Evolutionary conservation across 768 basidiomycete genomes (phyloP).

Genomic region (Phaeolepiota aurea): DNA sequence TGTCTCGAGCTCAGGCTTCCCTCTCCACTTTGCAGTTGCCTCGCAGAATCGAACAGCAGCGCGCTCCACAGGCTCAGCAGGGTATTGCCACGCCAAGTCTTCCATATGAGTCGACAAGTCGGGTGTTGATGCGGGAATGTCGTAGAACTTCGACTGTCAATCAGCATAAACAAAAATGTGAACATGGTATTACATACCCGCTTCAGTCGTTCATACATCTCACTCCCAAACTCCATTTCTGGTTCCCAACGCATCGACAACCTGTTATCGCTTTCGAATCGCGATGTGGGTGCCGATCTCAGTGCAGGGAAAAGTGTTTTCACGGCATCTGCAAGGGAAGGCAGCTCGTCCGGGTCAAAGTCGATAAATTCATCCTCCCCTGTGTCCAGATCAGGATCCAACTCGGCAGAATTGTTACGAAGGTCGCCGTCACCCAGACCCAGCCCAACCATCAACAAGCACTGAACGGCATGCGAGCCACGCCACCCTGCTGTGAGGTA

Average conservation of each 20-base stretch:
- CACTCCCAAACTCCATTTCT: conserved; percentile 64
- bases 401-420: background rate
- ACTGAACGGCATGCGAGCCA: conserved; percentile 60
- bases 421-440: conserved; percentile 25
- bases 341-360: conserved; percentile 74
- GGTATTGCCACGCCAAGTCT: conserved; percentile 69
- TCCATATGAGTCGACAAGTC: conserved; percentile 79
- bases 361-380: conserved; percentile 34
- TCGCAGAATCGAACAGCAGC: conserved; percentile 75
- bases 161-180: conserved; percentile 1
- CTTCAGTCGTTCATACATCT: conserved; percentile 66
- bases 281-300: conserved; percentile 19
- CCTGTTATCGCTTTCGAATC: conserved; percentile 15
- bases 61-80: conserved; percentile 75
- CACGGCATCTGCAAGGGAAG: conserved; percentile 55
- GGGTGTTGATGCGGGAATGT: conserved; percentile 60
- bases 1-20: conserved; percentile 77
- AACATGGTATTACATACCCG: conserved; percentile 38
- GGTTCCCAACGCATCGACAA: conserved; percentile 24
- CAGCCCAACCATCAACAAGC: conserved; percentile 66
- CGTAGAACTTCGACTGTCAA: conserved; percentile 52
- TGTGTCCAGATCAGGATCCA: conserved; percentile 6
- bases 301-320: conserved; percentile 62
- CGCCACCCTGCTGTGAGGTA: conserved; percentile 79
- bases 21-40: conserved; percentile 74